Percentiles rank a stretch among this genome's conserved stretches.
These are phyloP conservation scores for Ogataea pignaliae DNA, from an alignment of 805 yeast species.

Conservation along the genomic window DNA sequence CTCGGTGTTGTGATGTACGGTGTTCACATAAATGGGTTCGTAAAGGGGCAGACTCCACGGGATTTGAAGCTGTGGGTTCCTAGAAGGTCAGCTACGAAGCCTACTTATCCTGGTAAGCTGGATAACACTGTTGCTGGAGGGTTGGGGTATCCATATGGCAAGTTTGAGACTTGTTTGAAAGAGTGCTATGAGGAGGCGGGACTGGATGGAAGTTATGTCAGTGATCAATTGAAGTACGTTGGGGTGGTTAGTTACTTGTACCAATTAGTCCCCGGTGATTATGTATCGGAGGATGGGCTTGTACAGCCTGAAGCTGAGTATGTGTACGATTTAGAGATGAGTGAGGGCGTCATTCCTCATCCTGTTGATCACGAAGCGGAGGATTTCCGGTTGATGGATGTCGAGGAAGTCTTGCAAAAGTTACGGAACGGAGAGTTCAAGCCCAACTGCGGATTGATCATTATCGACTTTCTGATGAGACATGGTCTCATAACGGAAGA, in stretches of 20 bases:
- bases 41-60: slow-evolving; percentile 33
- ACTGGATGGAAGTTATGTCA: slow-evolving; percentile 47
- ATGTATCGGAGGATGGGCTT: slow-evolving; percentile 44
- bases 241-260: slow-evolving; percentile 72
- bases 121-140: slow-evolving; percentile 98
- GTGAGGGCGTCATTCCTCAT: slow-evolving; percentile 42
- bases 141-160: slow-evolving; percentile 72
- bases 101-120: slow-evolving; percentile 85
- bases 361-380: slow-evolving; percentile 76
- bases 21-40: slow-evolving; percentile 79
- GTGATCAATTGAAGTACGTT: slow-evolving; percentile 37
- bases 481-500: slow-evolving; percentile 69
- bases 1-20: slow-evolving; percentile 91
- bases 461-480: slow-evolving; percentile 83
- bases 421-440: slow-evolving; percentile 65
- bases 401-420: slow-evolving; percentile 52
- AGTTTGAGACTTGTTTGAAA: slow-evolving; percentile 72
- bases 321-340: slow-evolving; percentile 64
- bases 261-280: slow-evolving; percentile 28
- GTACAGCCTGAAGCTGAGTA: slow-evolving; percentile 89
- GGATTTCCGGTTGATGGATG: slow-evolving; percentile 58
- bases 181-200: slow-evolving; percentile 94
- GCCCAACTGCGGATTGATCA: slow-evolving; percentile 80
- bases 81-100: slow-evolving; percentile 67
- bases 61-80: slow-evolving; percentile 76